Percentiles rank a stretch among this genome's conserved stretches.
These are phyloP conservation scores for Juglanconis oblonga DNA, from an alignment of 2,329 filamentous ascomycete genomes.

Conservation along the genomic window DNA sequence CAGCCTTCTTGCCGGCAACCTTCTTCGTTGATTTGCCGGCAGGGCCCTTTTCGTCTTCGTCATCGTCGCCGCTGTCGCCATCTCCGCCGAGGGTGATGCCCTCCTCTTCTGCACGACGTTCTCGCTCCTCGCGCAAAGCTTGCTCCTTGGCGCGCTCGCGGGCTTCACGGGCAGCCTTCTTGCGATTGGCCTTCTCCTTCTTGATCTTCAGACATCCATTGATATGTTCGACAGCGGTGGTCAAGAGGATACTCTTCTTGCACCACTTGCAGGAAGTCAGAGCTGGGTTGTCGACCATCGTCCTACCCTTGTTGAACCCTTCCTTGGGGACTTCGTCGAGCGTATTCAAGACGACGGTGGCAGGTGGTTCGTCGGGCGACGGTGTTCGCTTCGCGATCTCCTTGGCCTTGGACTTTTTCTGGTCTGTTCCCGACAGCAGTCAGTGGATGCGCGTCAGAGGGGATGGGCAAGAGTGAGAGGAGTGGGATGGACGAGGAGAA, in stretches of 20 bases:
- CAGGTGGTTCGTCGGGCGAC: constrained; percentile 40
- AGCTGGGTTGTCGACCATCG: constrained; percentile 76
- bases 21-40: constrained; percentile 54
- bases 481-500: constrained; percentile 5
- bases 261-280: constrained; percentile 89
- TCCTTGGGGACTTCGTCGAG: constrained; percentile 75
- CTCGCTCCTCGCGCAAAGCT: constrained; percentile 55
- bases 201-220: constrained; percentile 81
- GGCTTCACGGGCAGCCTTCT: constrained; percentile 72
- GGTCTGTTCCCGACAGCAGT: constrained; percentile 34
- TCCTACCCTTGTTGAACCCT: constrained; percentile 77
- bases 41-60: constrained; percentile 41
- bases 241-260: constrained; percentile 80
- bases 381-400: constrained; percentile 40
- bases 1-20: constrained; percentile 61
- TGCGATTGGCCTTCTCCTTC: constrained; percentile 74
- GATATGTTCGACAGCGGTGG: constrained; percentile 75
- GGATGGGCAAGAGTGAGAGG: not conserved
- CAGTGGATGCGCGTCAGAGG: not conserved
- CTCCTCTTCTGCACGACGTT: constrained; percentile 46
- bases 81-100: constrained; percentile 38
- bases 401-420: constrained; percentile 50
- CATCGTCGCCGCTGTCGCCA: constrained; percentile 49
- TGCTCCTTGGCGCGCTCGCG: constrained; percentile 63
- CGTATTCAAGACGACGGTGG: constrained; percentile 47